Evolutionary conservation across 768 basidiomycete genomes (phyloP).

Genomic region (Leccinum truebloodii): DNA sequence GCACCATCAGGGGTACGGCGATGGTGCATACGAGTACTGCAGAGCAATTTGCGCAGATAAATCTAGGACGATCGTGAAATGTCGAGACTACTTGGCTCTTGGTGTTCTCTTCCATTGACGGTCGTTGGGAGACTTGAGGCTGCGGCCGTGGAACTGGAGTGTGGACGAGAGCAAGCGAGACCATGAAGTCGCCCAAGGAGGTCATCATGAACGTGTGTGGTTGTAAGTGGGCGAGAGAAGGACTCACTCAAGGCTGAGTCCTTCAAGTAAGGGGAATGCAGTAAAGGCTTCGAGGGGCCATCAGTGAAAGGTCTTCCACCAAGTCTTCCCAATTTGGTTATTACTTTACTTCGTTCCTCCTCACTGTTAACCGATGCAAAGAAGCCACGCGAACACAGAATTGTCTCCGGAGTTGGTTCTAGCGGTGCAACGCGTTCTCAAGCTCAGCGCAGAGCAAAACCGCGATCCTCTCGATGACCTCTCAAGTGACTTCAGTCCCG

Average conservation of each 20-base stretch:
- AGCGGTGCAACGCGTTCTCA: slow-evolving; percentile 70
- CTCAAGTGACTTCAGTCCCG: slow-evolving; percentile 56
- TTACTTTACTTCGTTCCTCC: background rate
- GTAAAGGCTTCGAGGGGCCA: background rate
- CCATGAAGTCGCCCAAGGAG: slow-evolving; percentile 25
- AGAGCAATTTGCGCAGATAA: slow-evolving; percentile 68
- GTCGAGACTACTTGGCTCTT: slow-evolving; percentile 58
- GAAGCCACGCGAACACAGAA: slow-evolving; percentile 38
- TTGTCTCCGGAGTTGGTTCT: slow-evolving; percentile 68
- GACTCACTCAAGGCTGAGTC: slow-evolving; percentile 11
- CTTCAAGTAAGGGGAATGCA: background rate
- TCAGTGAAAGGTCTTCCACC: background rate
- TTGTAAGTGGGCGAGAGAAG: background rate
- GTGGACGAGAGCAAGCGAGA: slow-evolving; percentile 17
- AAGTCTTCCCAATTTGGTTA: slow-evolving; percentile 13
- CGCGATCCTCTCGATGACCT: slow-evolving; percentile 60
- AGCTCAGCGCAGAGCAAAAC: slow-evolving; percentile 44
- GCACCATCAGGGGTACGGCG: background rate
- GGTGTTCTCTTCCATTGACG: slow-evolving; percentile 40
- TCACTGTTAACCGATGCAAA: slow-evolving; percentile 21
- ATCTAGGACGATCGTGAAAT: slow-evolving; percentile 67
- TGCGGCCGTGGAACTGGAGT: background rate
- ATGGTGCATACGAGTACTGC: slow-evolving; percentile 60
- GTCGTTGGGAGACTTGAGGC: background rate
- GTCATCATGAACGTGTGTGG: slow-evolving; percentile 13